phyloP scores from a whole-genome alignment of 768 basidiomycete species.

The Hemileccinum rubropunctum region DNA sequence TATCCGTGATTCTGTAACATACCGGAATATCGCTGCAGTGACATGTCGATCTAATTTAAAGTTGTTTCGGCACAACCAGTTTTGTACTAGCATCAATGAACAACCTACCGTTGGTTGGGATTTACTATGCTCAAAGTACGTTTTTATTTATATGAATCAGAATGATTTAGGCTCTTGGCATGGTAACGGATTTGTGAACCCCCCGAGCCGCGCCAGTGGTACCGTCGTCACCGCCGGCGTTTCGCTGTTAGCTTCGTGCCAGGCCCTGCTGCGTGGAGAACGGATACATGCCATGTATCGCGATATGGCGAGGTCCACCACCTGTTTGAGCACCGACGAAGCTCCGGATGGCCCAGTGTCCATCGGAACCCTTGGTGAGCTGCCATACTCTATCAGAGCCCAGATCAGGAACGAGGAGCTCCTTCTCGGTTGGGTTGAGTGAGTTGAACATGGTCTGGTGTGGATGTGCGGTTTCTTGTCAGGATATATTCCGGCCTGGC shows the following conservation, averaged over 20 bases:
- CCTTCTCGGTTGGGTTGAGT: conserved; percentile 45
- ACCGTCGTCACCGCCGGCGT: too few relatives aligned
- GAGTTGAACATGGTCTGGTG: conserved; percentile 58
- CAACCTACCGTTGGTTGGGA: too few relatives aligned
- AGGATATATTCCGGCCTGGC: conserved; percentile 58
- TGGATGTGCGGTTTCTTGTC: conserved; percentile 74
- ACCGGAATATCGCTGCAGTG: too few relatives aligned
- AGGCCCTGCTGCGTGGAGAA: background rate
- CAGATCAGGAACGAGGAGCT: conserved; percentile 73
- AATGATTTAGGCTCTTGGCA: conserved; percentile 70
- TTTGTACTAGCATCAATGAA: too few relatives aligned
- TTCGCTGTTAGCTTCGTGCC: background rate
- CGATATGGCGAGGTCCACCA: conserved; percentile 70
- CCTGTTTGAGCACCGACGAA: conserved; percentile 51
- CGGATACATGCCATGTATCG: conserved; percentile 49
- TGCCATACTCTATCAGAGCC: conserved; percentile 69
- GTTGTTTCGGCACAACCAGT: too few relatives aligned
- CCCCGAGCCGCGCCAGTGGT: too few relatives aligned
- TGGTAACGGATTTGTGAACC: conserved; percentile 65
- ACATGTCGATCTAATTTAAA: too few relatives aligned
- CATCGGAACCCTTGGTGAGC: conserved; percentile 42
- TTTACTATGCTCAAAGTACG: too few relatives aligned
- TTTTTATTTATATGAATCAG: too few relatives aligned
- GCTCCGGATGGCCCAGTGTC: conserved; percentile 49
- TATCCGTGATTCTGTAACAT: too few relatives aligned